Percentiles rank a stretch among this genome's conserved stretches.
These are phyloP conservation scores for Echinosophora koreensis DNA, from an alignment of 306 rosid genomes.

Conservation along the genomic window DNA sequence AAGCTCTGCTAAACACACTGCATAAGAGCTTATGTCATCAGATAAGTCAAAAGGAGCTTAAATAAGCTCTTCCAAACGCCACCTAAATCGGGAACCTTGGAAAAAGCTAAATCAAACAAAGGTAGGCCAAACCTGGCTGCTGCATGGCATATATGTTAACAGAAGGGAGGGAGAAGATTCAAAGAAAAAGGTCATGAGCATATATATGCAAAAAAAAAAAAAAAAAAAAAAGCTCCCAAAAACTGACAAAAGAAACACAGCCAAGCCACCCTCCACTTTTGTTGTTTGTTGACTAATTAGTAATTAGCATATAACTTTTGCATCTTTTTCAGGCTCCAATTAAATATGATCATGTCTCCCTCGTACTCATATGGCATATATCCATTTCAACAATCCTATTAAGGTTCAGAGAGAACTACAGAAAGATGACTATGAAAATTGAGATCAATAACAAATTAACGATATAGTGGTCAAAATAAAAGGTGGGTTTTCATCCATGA, in stretches of 20 bases:
- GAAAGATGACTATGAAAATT: too few species aligned
- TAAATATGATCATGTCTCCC: neutral
- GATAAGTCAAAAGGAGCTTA: too few species aligned
- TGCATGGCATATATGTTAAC: slow-evolving; percentile 24
- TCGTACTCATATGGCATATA: neutral
- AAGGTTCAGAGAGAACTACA: too few species aligned
- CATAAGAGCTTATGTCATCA: too few species aligned
- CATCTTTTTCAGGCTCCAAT: slow-evolving; percentile 7
- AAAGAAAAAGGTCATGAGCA: slow-evolving; percentile 18
- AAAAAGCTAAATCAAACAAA: slow-evolving; percentile 19
- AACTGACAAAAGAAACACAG: slow-evolving; percentile 38
- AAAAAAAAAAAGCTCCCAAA: neutral
- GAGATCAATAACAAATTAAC: too few species aligned
- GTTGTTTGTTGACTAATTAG: slow-evolving; percentile 44
- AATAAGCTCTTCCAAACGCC: too few species aligned
- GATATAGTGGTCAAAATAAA: too few species aligned
- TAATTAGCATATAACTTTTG: neutral
- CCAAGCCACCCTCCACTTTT: slow-evolving; percentile 23
- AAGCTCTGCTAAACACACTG: too few species aligned
- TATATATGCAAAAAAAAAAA: neutral
- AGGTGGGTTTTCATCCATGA: too few species aligned
- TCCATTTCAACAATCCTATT: neutral
- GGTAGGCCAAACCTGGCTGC: slow-evolving; percentile 18
- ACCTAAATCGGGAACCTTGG: neutral
- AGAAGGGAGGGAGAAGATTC: neutral